Base-by-base conservation (phyloP, 192 early-diverging fungal genomes). In the Cetraspora pellucida region DNA sequence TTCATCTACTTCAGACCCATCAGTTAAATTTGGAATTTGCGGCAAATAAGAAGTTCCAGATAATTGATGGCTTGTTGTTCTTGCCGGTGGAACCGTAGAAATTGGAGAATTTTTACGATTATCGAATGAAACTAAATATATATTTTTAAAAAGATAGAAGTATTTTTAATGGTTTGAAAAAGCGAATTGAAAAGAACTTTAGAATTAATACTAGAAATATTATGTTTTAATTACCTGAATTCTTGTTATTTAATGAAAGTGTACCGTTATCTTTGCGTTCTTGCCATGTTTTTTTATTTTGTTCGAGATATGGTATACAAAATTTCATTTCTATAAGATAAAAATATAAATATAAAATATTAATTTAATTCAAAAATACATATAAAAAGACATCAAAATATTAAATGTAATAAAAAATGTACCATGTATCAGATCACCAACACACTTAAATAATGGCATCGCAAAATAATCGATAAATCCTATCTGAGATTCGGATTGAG, bases 401-500 rank as follows among this genome's bases (percentile, higher is more conserved):
- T 25, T 17, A 64, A 13, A 27, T 46, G 7, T 50, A 70, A 28
- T n/a, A 45, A 46, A 50, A 75, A 16, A 16, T 52, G n/a, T 85
- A 85, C 84, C 84, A 73, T 83, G 83, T 71, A 85, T 78, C 9
- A 87, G 79, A 8, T 85, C 82, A 28, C 75, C 70, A 9, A 87
- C 83, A 21, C 77, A 80, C 46, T 74, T 64, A 72, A 89, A 89
- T 11, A 89, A 54, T 37, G 85, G 85, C 75, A 87, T 79, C 1
- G 86, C 86, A 74, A 87, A 82, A 19, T 77, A 80, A 43, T 85
- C 78, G 57, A 89, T 89, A 46, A 89, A 89, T 3, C 80, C 80
- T 30, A 87, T 78, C 49, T 89, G 88, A 46, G 78, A 82, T 17
- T 87, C 88, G 72, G 81, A 78, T 59, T 81, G 72, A 23, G 79